These are phyloP conservation scores for Calonectria pauciramosa DNA, from an alignment of 2,329 filamentous ascomycete genomes.

Conservation along the genomic window DNA sequence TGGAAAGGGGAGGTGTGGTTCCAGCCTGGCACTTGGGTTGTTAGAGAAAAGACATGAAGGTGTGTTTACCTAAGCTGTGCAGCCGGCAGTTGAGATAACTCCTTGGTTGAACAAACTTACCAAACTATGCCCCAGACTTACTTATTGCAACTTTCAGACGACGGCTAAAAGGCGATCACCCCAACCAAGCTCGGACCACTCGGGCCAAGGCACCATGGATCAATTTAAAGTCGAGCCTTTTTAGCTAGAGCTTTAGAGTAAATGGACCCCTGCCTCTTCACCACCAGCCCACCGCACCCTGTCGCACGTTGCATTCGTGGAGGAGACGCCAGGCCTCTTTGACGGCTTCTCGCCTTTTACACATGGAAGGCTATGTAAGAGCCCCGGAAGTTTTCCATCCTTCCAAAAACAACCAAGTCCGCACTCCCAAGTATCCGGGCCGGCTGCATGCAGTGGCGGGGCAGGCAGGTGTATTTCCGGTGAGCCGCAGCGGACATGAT, in stretches of 20 bases:
- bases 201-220: background rate
- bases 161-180: background rate
- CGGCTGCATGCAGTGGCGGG: background rate
- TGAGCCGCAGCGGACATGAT: background rate
- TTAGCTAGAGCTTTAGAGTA: constrained; percentile 7
- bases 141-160: background rate
- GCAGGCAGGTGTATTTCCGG: background rate
- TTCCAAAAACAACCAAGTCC: background rate
- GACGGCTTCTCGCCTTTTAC: background rate
- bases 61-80: background rate
- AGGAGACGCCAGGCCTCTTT: background rate
- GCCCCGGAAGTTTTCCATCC: background rate
- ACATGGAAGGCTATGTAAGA: no score
- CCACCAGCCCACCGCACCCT: background rate
- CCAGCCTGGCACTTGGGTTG: background rate
- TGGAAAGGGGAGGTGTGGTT: background rate
- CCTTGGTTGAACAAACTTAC: no score
- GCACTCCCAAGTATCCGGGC: background rate
- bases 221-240: constrained; percentile 6
- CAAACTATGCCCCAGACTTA: background rate
- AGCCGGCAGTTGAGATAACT: background rate
- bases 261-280: background rate
- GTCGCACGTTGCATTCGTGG: constrained; percentile 2
- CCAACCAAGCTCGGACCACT: background rate
- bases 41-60: background rate